Conservation (phyloP, 139 green algal species). For the Nannochloris sp. region DNA sequence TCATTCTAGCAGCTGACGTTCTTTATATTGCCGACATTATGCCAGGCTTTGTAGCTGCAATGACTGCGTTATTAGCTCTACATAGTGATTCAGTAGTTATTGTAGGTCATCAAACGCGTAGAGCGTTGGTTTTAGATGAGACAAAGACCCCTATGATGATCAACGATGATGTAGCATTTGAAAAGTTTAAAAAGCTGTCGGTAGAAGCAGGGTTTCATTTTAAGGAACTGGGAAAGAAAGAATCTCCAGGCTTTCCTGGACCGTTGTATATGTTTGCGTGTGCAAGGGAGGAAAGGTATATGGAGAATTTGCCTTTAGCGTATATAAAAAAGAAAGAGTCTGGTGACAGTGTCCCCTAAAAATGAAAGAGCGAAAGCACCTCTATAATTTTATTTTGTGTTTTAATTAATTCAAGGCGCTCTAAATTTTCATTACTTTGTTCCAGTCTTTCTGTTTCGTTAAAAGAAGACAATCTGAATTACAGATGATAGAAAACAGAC, state of each 20-base stretch:
- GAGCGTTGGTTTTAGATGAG: constrained; percentile 1
- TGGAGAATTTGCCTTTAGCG: too few relatives aligned
- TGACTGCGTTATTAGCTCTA: not conserved
- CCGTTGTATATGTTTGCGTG: not conserved
- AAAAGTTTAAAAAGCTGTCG: not conserved
- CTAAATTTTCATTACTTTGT: too few relatives aligned
- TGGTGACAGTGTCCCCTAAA: too few relatives aligned
- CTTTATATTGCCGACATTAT: constrained; percentile 4
- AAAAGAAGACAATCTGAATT: too few relatives aligned
- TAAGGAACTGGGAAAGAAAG: not conserved
- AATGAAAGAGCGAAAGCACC: too few relatives aligned
- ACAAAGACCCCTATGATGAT: not conserved
- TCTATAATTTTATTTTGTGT: too few relatives aligned
- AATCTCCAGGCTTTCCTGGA: not conserved
- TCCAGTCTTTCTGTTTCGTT: too few relatives aligned
- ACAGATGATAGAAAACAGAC: too few relatives aligned
- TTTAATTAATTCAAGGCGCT: too few relatives aligned
- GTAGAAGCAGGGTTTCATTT: not conserved
- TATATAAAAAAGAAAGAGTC: too few relatives aligned
- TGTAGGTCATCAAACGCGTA: constrained; percentile 5
- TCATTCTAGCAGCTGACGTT: constrained; percentile 1
- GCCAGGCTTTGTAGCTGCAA: not conserved
- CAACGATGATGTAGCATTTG: constrained; percentile 3
- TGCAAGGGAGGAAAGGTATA: too few relatives aligned
- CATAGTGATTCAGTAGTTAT: not conserved